These are phyloP conservation scores for Podospora anserina DNA, from an alignment of 495 filamentous ascomycete genomes.

Conservation along the genomic window DNA sequence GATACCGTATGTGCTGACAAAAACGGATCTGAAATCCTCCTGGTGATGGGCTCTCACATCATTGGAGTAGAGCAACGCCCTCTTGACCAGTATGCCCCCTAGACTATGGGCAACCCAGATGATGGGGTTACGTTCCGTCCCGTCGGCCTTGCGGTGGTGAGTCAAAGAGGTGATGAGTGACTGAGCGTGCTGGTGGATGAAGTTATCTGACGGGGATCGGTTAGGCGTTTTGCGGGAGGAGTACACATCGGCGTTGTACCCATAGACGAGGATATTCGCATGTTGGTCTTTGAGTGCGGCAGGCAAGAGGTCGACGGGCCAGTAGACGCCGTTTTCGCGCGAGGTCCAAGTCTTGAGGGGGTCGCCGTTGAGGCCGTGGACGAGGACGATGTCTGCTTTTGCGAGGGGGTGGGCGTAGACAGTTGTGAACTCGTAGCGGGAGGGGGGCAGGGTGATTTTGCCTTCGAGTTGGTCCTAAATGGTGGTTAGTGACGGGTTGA, in stretches of 20 bases:
- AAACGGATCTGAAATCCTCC: slow-evolving; percentile 72
- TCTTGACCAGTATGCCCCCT: slow-evolving; percentile 78
- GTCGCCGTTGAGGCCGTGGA: slow-evolving; percentile 81
- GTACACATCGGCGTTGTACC: slow-evolving; percentile 79
- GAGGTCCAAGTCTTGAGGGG: slow-evolving; percentile 74
- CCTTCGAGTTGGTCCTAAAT: slow-evolving; percentile 27
- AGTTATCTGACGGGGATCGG: slow-evolving; percentile 58
- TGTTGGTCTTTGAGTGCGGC: slow-evolving; percentile 56
- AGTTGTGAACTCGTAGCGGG: slow-evolving; percentile 65
- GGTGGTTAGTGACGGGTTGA: slow-evolving; percentile 9
- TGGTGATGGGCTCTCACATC: slow-evolving; percentile 63
- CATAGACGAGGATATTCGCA: slow-evolving; percentile 74
- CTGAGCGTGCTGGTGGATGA: slow-evolving; percentile 79
- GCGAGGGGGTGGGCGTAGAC: slow-evolving; percentile 61
- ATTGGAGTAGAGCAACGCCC: slow-evolving; percentile 56
- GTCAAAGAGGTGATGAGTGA: slow-evolving; percentile 64
- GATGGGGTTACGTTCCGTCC: slow-evolving; percentile 62
- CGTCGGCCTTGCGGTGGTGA: slow-evolving; percentile 52
- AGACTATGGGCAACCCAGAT: slow-evolving; percentile 84
- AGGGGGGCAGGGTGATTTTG: slow-evolving; percentile 54
- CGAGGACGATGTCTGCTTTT: slow-evolving; percentile 67
- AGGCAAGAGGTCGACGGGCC: slow-evolving; percentile 74
- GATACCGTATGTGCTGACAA: slow-evolving; percentile 78
- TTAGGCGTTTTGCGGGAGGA: slow-evolving; percentile 37
- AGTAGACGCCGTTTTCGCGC: slow-evolving; percentile 59